phyloP scores from a whole-genome alignment of 2,329 filamentous ascomycete species.

The Paracoccidioides lutzii region DNA sequence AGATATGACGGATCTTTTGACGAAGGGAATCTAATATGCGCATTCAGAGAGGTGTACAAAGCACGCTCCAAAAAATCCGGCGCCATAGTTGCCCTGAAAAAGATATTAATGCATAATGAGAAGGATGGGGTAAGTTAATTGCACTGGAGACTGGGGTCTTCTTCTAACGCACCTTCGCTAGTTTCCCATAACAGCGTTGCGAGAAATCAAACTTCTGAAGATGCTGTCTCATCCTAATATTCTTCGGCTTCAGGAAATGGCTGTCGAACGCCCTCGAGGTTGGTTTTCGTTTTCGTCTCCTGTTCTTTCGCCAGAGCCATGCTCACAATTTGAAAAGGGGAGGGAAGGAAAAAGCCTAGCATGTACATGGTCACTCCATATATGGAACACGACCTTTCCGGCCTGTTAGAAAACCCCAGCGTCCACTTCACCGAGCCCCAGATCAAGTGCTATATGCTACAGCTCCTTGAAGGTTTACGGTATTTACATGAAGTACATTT shows the following conservation, averaged over 20 bases:
- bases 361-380: conserved; percentile 99
- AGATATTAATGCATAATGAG: conserved; percentile 99
- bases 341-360: conserved; percentile 63
- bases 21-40: not conserved
- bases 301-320: not conserved
- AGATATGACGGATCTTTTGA: not conserved
- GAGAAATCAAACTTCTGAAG: conserved; percentile 96
- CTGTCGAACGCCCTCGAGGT: conserved; percentile 63
- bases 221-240: conserved; percentile 86
- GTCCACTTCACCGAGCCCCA: conserved; percentile 78
- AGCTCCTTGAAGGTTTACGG: conserved; percentile 74
- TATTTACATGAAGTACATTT: conserved; percentile 65
- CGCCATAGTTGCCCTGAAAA: conserved; percentile 76
- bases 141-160: not conserved
- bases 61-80: conserved; percentile 65
- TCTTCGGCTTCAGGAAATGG: conserved; percentile 84
- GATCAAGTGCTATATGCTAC: conserved; percentile 96
- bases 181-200: conserved; percentile 95
- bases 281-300: not conserved
- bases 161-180: conserved; percentile 20
- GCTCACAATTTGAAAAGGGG: conserved; percentile 35
- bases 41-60: conserved; percentile 72
- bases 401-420: conserved; percentile 84
- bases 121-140: conserved; percentile 65
- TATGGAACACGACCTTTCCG: conserved; percentile 98